phyloP scores from a whole-genome alignment of 164 flowering plant genomes.

The grape (Vitis vinifera) region DNA sequence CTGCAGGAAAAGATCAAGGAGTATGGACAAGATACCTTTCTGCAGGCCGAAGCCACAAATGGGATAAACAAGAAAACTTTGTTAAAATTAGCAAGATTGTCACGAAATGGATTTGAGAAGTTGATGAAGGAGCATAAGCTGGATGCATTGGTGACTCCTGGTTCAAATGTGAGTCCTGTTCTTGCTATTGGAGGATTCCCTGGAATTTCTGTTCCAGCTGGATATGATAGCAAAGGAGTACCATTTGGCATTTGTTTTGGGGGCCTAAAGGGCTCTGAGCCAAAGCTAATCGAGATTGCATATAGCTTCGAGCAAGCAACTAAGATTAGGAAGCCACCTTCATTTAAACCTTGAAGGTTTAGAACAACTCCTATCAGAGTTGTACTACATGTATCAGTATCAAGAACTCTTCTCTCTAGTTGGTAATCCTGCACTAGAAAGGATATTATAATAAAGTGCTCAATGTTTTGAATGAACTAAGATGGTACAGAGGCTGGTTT shows the following conservation, averaged over 20 bases:
- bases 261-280: constrained; percentile 49
- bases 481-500: too few species aligned
- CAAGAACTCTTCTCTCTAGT: too few species aligned
- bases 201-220: constrained; percentile 57
- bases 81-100: constrained; percentile 17
- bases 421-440: too few species aligned
- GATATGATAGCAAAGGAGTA: constrained; percentile 35
- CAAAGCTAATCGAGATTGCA: constrained; percentile 7
- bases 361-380: too few species aligned
- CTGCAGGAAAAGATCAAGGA: constrained; percentile 9
- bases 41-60: constrained; percentile 13
- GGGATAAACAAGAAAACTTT: constrained; percentile 24
- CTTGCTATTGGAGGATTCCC: constrained; percentile 57
- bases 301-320: too few species aligned
- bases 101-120: constrained; percentile 37
- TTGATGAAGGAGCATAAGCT: constrained; percentile 37
- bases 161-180: constrained; percentile 1
- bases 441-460: too few species aligned
- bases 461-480: too few species aligned
- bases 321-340: too few species aligned
- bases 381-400: too few species aligned
- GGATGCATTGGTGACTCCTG: constrained; percentile 50
- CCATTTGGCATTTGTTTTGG: constrained; percentile 56
- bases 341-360: neutral
- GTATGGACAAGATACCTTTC: constrained; percentile 25